Percentiles rank a stretch among this genome's conserved stretches.
Conservation (phyloP, 2,329 filamentous ascomycete species). For the Exophiala sp. region DNA sequence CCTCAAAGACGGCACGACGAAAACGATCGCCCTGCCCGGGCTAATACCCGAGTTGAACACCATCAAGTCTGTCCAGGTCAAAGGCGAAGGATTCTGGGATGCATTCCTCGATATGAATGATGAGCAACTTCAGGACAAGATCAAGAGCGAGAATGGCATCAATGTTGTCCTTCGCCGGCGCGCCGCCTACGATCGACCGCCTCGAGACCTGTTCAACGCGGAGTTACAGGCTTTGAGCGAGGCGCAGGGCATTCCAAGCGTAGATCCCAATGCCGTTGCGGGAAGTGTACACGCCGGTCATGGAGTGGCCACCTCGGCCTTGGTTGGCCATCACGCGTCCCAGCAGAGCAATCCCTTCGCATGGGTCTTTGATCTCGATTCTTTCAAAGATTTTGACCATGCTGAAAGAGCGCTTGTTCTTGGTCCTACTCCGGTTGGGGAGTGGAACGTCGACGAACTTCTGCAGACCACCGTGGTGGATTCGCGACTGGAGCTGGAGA, state of each 20-base stretch:
- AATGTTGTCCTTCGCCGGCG: conserved; percentile 71
- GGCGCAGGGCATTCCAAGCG: conserved; percentile 42
- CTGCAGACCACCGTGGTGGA: conserved; percentile 64
- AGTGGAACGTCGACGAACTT: conserved; percentile 43
- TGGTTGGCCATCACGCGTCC: conserved; percentile 18
- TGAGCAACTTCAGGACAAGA: conserved; percentile 56
- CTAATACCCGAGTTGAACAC: conserved; percentile 49
- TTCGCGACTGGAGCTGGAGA: conserved; percentile 64
- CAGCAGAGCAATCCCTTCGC: conserved; percentile 54
- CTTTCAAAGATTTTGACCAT: conserved; percentile 54
- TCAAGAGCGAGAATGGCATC: conserved; percentile 54
- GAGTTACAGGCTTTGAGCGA: conserved; percentile 72
- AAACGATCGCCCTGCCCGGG: conserved; percentile 51
- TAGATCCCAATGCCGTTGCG: conserved; percentile 30
- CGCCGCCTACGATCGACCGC: conserved; percentile 59
- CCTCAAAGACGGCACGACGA: conserved; percentile 45
- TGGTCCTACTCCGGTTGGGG: conserved; percentile 41
- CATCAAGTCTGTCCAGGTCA: conserved; percentile 38
- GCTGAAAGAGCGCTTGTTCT: conserved; percentile 66
- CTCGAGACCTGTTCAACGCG: conserved; percentile 60
- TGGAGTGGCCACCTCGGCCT: conserved; percentile 20
- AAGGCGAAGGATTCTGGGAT: conserved; percentile 69
- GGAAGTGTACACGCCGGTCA: conserved; percentile 24
- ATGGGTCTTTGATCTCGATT: conserved; percentile 67
- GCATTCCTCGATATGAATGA: conserved; percentile 67